These are phyloP conservation scores for Suillus bovinus DNA, from an alignment of 768 basidiomycete species.

Conservation along the genomic window DNA sequence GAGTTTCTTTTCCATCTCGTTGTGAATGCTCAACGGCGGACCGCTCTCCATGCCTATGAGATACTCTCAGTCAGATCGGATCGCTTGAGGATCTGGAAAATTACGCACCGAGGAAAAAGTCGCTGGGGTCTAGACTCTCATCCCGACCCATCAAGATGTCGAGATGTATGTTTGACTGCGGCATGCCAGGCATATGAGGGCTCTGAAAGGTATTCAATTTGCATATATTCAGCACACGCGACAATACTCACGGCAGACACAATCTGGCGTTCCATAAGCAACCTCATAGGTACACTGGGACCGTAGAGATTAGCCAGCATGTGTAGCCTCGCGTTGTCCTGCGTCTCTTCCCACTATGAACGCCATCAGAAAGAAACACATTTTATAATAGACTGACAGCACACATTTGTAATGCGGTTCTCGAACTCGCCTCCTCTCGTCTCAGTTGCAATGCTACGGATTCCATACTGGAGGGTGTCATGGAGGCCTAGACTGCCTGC, in stretches of 20 bases:
- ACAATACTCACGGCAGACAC: constrained; percentile 63
- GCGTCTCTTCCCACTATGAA: constrained; percentile 89
- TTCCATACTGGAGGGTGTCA: constrained; percentile 85
- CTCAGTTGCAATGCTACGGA: constrained; percentile 77
- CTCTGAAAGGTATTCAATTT: constrained; percentile 41
- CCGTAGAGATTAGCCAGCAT: constrained; percentile 85
- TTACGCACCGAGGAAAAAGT: constrained; percentile 75
- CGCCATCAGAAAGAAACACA: not conserved
- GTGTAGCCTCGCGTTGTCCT: constrained; percentile 83
- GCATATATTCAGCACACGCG: not conserved
- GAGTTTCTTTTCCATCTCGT: constrained; percentile 64
- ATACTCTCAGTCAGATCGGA: constrained; percentile 11
- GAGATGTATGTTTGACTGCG: constrained; percentile 78
- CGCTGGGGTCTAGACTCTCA: constrained; percentile 73
- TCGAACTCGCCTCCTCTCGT: constrained; percentile 57
- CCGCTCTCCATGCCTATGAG: constrained; percentile 53
- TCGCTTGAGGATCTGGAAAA: not conserved
- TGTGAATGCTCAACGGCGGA: constrained; percentile 56
- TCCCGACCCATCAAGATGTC: constrained; percentile 95
- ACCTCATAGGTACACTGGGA: constrained; percentile 84
- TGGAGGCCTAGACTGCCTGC: constrained; percentile 81
- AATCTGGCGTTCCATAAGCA: constrained; percentile 92
- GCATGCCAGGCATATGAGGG: constrained; percentile 63
- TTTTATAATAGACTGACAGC: constrained; percentile 4
- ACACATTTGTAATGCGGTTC: constrained; percentile 74